Base-by-base conservation (phyloP, 1,284 basidiomycete genomes). In the Mycena sp. region DNA sequence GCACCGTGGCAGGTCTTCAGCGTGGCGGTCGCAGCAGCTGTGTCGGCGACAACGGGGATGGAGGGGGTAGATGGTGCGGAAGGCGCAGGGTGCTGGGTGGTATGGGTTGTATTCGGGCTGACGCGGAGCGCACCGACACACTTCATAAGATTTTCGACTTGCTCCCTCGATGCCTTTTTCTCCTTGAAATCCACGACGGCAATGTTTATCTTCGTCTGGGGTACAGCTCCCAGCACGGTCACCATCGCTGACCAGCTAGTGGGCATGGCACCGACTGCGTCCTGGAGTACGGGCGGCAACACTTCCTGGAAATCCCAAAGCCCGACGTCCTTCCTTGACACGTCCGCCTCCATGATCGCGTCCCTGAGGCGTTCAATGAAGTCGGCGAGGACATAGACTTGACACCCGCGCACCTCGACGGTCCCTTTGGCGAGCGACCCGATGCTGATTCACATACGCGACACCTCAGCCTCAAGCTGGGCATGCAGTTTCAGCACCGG, bases 391-490 rank as follows among this genome's bases (percentile, higher is more conserved):
- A 32, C 52, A 9, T 41, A n/a, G 6, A 44, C 40, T n/a, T 43
- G 9, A 10, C 17, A n/a, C 16, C 29, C 9, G 19, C 19, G 6
- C n/a, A 54, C 52, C 2, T 10, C 3, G n/a, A 44, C 14, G 1
- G 28, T 21, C 2, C 28, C 52, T 14, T 16, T 9, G n/a, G 52
- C 38, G 19, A 54, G 38, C 21, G 12, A 26, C 9, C 19, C 52
- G 4, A 54, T 41, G 3, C 7, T 14, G 41, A 54, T 54, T 54
- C 52, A 28, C 52, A 54, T 54, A 54, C 52, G n/a, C 40, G 28
- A 4, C 5, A 54, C 12, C 7, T 54, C 40, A 43, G 52, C 52
- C 17, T 32, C 17, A 32, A 43, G 52, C 52, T 43, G 40, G 29
- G 9, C 40, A 4, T 9, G 40, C n/a, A 40, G 52, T 44, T 44